Evolutionary conservation across 2,329 filamentous ascomycete species (phyloP), one percentile per base, ranked within the genome.

Genomic region (Microthyrium microscopicum): DNA sequence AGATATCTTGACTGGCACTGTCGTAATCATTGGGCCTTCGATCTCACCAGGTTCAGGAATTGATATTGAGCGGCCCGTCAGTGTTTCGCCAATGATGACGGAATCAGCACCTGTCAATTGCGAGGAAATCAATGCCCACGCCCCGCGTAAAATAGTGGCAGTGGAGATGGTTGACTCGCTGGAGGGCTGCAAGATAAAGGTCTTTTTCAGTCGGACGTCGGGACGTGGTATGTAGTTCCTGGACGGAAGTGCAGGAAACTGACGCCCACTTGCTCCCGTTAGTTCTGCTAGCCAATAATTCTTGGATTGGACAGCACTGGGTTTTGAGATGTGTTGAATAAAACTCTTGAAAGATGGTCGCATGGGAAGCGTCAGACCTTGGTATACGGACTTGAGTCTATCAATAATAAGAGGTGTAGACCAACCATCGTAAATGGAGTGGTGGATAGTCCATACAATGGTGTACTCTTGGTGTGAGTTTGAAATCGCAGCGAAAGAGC

Each of bases 21-120:
- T 74, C 2, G 68, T 65, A 40, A 73, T 70, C 60, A 70, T 70
- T 1, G 69, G 69, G 0, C 68, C 70, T 39, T 70, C 63, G 30
- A 73, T 71, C 38, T 66, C 52, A 38, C 64, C 62, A 19, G 64
- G 57, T 3, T 56, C 60, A 4, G 51, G 42, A 0, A 66, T 37
- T 1, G 58, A 39, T 34, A 59, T 56, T 12, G 62, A 58, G 17
- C 70, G 64, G 2, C 70, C 69, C 0, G 68, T 70, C 3, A 74
- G 52, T 0, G 68, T 73, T 52, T 70, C 66, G 8, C 70, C 71
- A 40, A 75, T 74, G 24, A 63, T 60, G 5, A 73, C 61, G 8
- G 61, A 57, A 16, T 64, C 55, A 12, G 56, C 56, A 2, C 66
- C 66, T 3, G 66, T 60, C 41, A 70, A 73, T 1, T 60, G 56